Percentiles rank a stretch among this genome's conserved stretches.
Evolutionary conservation across 2,329 filamentous ascomycete species (phyloP).

Genomic region (Incumbomyces delicatus): DNA sequence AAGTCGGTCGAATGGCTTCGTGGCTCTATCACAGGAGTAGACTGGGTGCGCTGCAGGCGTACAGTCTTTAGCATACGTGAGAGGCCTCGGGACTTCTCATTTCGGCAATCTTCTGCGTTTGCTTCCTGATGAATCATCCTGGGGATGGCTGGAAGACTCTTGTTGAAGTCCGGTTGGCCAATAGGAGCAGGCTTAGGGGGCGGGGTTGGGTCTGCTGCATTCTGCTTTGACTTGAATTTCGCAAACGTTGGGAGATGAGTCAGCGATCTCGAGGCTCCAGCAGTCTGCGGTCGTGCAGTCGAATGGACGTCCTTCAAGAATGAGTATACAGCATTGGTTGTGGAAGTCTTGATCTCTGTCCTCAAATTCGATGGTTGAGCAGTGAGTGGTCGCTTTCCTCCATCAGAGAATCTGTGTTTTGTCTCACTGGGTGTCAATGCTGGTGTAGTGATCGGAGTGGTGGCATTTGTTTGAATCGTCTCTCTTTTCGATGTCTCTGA

Average conservation of each 20-base stretch:
- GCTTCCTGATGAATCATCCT: too few relatives aligned
- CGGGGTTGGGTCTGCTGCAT: background rate
- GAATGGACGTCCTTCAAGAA: background rate
- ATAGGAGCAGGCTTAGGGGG: background rate
- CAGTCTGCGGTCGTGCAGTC: background rate
- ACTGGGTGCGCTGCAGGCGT: constrained; percentile 1
- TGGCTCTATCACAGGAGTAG: background rate
- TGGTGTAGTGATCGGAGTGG: constrained; percentile 20
- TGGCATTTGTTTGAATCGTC: constrained; percentile 15
- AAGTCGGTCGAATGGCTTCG: background rate
- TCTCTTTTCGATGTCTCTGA: constrained; percentile 17
- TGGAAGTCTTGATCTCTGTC: background rate
- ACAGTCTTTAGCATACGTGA: constrained; percentile 4
- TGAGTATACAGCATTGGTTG: constrained; percentile 1
- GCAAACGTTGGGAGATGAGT: constrained; percentile 3
- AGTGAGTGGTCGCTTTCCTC: background rate
- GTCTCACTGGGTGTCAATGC: constrained; percentile 19
- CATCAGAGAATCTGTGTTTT: constrained; percentile 18
- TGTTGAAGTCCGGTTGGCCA: constrained; percentile 6
- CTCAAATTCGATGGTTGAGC: background rate
- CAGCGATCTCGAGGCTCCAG: constrained; percentile 1
- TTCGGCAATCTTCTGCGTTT: background rate
- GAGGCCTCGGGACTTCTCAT: constrained; percentile 3
- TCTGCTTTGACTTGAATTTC: background rate
- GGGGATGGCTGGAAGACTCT: constrained; percentile 4